A percentile compares a stretch with the other conserved stretches of the same genome.
Conservation (phyloP, 1,139 yeast genomes). For the Spathaspora jeffriesii region DNA sequence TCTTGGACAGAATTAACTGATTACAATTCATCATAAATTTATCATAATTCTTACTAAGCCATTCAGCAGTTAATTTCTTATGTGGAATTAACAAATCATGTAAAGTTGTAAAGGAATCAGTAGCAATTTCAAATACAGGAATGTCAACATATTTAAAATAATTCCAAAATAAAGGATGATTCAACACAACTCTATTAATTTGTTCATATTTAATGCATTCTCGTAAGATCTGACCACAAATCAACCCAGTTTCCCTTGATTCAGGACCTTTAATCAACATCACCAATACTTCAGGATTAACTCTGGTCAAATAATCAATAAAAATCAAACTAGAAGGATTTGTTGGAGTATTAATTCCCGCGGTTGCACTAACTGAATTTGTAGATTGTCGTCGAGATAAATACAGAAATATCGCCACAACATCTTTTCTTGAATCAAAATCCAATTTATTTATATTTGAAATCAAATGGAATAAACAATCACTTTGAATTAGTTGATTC, state of each 20-base stretch:
- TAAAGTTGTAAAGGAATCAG: constrained; percentile 83
- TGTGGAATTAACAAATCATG: constrained; percentile 72
- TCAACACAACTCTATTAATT: constrained; percentile 58
- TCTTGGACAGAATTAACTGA: constrained; percentile 67
- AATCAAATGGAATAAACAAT: constrained; percentile 63
- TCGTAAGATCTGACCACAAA: constrained; percentile 77
- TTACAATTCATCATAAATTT: constrained; percentile 65
- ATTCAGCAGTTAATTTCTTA: constrained; percentile 67
- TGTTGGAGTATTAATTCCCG: not conserved
- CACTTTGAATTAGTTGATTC: constrained; percentile 75
- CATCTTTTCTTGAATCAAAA: constrained; percentile 89
- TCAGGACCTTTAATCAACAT: constrained; percentile 72
- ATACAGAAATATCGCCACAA: constrained; percentile 69
- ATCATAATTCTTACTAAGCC: constrained; percentile 56
- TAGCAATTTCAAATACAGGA: constrained; percentile 84
- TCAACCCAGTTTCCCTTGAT: constrained; percentile 66
- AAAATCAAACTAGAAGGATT: constrained; percentile 49
- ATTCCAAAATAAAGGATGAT: constrained; percentile 69
- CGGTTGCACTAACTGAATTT: constrained; percentile 19
- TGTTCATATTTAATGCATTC: constrained; percentile 85
- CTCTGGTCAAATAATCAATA: constrained; percentile 71
- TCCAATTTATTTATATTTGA: constrained; percentile 64
- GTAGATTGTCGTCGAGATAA: constrained; percentile 81
- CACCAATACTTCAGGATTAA: constrained; percentile 63
- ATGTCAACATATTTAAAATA: constrained; percentile 77